These are phyloP conservation scores for Rhododendron molle DNA, from an alignment of 148 eudicot genomes.

Conservation along the genomic window DNA sequence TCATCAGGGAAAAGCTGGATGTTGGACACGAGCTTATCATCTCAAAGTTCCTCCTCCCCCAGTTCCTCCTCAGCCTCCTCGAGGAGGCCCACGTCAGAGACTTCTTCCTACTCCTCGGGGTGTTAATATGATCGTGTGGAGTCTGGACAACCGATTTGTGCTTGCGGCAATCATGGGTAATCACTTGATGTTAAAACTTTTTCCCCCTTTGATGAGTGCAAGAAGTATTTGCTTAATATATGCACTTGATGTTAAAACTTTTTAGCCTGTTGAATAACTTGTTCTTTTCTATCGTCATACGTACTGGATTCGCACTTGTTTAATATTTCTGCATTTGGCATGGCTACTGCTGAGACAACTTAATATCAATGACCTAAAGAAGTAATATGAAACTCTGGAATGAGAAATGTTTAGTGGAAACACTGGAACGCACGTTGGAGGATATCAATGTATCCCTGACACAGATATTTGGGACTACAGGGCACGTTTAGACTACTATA, in stretches of 20 bases:
- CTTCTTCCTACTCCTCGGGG: constrained; percentile 97
- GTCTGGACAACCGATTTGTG: constrained; percentile 96
- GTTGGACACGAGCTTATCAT: constrained; percentile 90
- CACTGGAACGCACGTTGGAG: background rate
- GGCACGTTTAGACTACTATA: background rate
- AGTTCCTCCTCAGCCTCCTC: constrained; percentile 85
- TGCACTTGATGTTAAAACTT: background rate
- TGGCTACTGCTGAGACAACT: background rate
- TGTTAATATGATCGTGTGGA: constrained; percentile 98
- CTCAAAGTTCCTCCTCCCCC: constrained; percentile 99
- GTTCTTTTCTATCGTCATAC: background rate
- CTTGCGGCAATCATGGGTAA: constrained; percentile 99
- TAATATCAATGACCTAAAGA: background rate
- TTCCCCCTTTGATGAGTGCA: background rate
- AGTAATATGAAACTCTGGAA: background rate
- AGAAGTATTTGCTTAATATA: background rate
- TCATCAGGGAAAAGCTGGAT: constrained; percentile 71
- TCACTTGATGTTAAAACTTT: constrained; percentile 6
- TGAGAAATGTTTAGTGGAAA: background rate
- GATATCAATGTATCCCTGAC: background rate
- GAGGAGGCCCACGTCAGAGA: constrained; percentile 98
- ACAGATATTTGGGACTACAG: background rate
- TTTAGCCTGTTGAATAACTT: background rate
- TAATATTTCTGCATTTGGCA: background rate
- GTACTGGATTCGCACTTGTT: background rate